A percentile compares a stretch with the other conserved stretches of the same genome.
phyloP scores from a whole-genome alignment of 768 basidiomycete species.

The Russula virescens region DNA sequence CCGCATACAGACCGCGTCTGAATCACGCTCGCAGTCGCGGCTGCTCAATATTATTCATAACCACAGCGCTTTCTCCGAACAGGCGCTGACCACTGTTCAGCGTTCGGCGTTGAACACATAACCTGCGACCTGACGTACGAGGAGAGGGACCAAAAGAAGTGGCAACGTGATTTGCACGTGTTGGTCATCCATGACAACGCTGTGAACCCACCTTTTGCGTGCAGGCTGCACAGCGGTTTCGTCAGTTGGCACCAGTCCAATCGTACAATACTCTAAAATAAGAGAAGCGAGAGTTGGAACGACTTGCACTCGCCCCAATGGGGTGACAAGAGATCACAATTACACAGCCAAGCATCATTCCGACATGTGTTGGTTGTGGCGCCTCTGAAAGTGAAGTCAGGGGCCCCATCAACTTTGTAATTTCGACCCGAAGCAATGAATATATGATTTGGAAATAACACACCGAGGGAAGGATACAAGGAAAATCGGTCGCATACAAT shows the following conservation, averaged over 20 bases:
- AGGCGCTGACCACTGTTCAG: too few relatives aligned
- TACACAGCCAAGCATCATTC: background rate
- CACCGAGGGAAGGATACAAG: background rate
- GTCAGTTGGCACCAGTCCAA: background rate
- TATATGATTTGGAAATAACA: background rate
- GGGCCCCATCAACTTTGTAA: background rate
- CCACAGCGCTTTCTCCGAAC: too few relatives aligned
- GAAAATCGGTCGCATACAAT: slow-evolving; percentile 1
- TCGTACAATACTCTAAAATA: background rate
- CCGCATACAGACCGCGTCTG: too few relatives aligned
- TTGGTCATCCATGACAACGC: too few relatives aligned
- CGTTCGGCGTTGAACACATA: too few relatives aligned
- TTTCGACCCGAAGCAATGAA: background rate
- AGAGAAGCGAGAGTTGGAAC: background rate
- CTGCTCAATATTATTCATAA: too few relatives aligned
- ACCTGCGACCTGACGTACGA: too few relatives aligned
- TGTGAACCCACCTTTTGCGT: background rate
- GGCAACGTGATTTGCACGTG: too few relatives aligned
- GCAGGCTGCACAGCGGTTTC: background rate
- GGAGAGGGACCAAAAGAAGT: too few relatives aligned
- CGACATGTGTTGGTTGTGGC: background rate
- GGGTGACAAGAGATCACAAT: background rate
- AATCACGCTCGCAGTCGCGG: too few relatives aligned
- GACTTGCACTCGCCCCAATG: background rate
- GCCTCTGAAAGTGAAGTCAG: background rate